These are phyloP conservation scores for Candida maris DNA, from an alignment of 805 yeast genomes.

Conservation along the genomic window DNA sequence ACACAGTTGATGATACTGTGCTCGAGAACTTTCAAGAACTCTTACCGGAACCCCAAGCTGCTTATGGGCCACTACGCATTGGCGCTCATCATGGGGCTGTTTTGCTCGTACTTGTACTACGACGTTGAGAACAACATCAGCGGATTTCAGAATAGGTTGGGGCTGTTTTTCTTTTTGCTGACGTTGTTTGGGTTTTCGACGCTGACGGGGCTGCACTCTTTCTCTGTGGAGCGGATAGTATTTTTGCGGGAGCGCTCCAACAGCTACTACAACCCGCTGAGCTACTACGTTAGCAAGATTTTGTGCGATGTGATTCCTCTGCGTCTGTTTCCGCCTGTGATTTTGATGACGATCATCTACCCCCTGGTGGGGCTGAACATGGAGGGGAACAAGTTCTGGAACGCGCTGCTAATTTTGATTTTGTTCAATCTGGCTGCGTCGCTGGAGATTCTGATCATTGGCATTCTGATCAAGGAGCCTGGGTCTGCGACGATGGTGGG, in stretches of 20 bases:
- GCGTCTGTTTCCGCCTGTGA: conserved; percentile 86
- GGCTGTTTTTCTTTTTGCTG: conserved; percentile 84
- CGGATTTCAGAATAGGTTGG: conserved; percentile 94
- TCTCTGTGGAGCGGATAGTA: conserved; percentile 82
- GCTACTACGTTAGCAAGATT: conserved; percentile 82
- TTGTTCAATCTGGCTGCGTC: conserved; percentile 86
- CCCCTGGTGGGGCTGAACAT: conserved; percentile 87
- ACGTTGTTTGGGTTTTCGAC: conserved; percentile 94
- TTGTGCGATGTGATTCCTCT: conserved; percentile 90
- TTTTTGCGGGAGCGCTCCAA: conserved; percentile 92
- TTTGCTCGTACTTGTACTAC: conserved; percentile 84
- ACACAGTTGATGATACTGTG: conserved; percentile 73
- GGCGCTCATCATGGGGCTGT: conserved; percentile 70
- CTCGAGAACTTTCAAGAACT: conserved; percentile 85
- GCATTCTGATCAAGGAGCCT: conserved; percentile 81
- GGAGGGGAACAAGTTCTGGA: conserved; percentile 69
- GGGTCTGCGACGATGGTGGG: conserved; percentile 91
- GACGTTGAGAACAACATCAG: conserved; percentile 83
- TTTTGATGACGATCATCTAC: conserved; percentile 75
- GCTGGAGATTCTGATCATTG: conserved; percentile 79
- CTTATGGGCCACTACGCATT: conserved; percentile 78
- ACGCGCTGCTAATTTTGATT: conserved; percentile 65
- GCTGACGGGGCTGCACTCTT: conserved; percentile 85
- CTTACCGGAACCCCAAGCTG: conserved; percentile 89
- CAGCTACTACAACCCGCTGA: conserved; percentile 84